Percentiles rank a stretch among this genome's conserved stretches.
Evolutionary conservation across 2,329 filamentous ascomycete genomes (phyloP).

Genomic region (Rutstroemia sp.): DNA sequence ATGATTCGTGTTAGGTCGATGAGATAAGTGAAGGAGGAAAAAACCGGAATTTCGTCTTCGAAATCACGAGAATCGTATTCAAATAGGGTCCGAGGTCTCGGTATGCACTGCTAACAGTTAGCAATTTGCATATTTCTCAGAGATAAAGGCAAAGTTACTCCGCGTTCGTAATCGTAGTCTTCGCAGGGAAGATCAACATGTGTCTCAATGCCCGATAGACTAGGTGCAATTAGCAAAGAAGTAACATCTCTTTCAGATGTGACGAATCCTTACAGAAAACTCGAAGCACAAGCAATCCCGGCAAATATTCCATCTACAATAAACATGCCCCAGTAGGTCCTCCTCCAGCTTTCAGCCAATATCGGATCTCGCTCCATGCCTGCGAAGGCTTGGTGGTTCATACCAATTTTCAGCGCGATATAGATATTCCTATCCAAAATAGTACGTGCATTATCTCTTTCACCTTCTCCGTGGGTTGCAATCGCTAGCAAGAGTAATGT

Average conservation of each 20-base stretch:
- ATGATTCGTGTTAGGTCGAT: conserved; percentile 33
- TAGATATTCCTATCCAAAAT: conserved; percentile 43
- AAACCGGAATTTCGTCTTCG: conserved; percentile 29
- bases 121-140: background rate
- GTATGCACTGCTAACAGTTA: conserved; percentile 28
- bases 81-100: conserved; percentile 28
- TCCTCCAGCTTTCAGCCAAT: conserved; percentile 35
- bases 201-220: conserved; percentile 25
- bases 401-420: conserved; percentile 51
- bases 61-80: conserved; percentile 33
- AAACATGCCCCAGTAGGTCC: conserved; percentile 36
- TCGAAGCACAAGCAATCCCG: conserved; percentile 15
- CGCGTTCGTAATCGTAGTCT: conserved; percentile 35
- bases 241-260: background rate
- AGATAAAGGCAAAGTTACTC: conserved; percentile 27
- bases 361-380: conserved; percentile 30
- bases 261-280: conserved; percentile 18
- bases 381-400: conserved; percentile 51
- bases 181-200: conserved; percentile 35
- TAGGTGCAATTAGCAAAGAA: background rate
- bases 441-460: conserved; percentile 20
- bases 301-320: conserved; percentile 24
- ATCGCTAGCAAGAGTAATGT: conserved; percentile 33
- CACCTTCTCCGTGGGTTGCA: conserved; percentile 30
- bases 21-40: conserved; percentile 34